Conservation (phyloP, 768 basidiomycete genomes). For the Pluteus cervinus region DNA sequence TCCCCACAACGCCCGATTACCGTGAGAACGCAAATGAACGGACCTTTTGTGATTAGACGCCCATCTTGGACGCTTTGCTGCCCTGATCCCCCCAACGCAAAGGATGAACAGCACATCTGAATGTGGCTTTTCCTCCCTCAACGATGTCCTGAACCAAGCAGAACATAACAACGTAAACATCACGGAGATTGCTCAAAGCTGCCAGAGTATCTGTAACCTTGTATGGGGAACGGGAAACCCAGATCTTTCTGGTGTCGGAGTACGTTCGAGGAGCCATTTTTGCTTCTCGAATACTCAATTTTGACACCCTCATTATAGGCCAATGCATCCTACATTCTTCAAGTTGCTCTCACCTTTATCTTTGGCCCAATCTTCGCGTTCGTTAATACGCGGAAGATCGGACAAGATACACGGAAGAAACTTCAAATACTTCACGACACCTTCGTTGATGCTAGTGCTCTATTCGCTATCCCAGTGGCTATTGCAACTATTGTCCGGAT, state of each 20-base stretch:
- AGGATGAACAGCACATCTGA: too few species aligned
- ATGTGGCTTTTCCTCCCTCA: constrained; percentile 6
- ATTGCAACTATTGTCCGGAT: constrained; percentile 12
- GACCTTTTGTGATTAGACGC: too few species aligned
- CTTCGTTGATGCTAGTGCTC: constrained; percentile 11
- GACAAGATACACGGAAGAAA: constrained; percentile 4
- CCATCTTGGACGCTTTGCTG: too few species aligned
- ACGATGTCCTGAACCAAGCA: constrained; percentile 4
- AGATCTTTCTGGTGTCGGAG: constrained; percentile 13
- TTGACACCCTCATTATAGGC: too few species aligned
- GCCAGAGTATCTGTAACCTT: constrained; percentile 11
- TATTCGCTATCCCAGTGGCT: constrained; percentile 12
- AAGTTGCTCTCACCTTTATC: constrained; percentile 10
- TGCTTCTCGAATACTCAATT: too few species aligned
- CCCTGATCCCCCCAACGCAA: too few species aligned
- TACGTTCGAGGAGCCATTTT: too few species aligned
- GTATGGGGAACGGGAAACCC: constrained; percentile 14
- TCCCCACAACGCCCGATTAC: too few species aligned
- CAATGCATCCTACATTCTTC: constrained; percentile 13
- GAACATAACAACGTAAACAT: too few species aligned
- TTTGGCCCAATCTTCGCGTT: constrained; percentile 10
- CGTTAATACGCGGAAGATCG: constrained; percentile 7
- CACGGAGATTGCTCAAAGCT: constrained; percentile 6
- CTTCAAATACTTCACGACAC: constrained; percentile 7
- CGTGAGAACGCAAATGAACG: too few species aligned